A percentile compares a stretch with the other conserved stretches of the same genome.
phyloP scores from a whole-genome alignment of 108 stramenopile species.

The Mediolabrus comicus region DNA sequence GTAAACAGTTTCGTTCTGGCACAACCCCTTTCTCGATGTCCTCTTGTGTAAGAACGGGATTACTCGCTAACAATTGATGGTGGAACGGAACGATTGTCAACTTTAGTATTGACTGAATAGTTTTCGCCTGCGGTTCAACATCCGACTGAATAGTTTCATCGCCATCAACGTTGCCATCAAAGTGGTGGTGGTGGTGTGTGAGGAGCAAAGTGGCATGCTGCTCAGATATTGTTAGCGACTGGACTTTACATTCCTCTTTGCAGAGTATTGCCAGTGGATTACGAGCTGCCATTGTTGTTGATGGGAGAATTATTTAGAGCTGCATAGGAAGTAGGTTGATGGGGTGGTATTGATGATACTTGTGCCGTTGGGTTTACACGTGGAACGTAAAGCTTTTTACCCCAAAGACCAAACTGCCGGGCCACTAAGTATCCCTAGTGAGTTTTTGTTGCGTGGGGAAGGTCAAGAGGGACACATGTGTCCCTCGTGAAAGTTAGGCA shows the following conservation, averaged over 20 bases:
- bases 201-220: slow-evolving; percentile 53
- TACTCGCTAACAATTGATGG: slow-evolving; percentile 35
- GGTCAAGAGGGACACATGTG: no score
- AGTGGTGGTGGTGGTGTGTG: background rate
- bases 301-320: no score
- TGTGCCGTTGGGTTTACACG: no score
- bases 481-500: no score
- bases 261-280: slow-evolving; percentile 24
- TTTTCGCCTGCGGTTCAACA: background rate
- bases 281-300: background rate
- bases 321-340: no score
- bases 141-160: background rate
- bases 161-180: background rate
- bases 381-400: no score
- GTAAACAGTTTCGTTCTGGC: slow-evolving; percentile 33
- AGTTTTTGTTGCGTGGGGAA: no score
- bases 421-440: no score
- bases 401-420: no score
- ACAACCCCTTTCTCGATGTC: slow-evolving; percentile 12
- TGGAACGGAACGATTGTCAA: slow-evolving; percentile 52
- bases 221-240: slow-evolving; percentile 50
- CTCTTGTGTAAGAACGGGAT: slow-evolving; percentile 34
- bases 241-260: slow-evolving; percentile 25
- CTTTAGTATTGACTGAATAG: slow-evolving; percentile 46
- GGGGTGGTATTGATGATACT: no score